phyloP scores from a whole-genome alignment of 805 yeast species.

The Phaffomyces opuntiae region DNA sequence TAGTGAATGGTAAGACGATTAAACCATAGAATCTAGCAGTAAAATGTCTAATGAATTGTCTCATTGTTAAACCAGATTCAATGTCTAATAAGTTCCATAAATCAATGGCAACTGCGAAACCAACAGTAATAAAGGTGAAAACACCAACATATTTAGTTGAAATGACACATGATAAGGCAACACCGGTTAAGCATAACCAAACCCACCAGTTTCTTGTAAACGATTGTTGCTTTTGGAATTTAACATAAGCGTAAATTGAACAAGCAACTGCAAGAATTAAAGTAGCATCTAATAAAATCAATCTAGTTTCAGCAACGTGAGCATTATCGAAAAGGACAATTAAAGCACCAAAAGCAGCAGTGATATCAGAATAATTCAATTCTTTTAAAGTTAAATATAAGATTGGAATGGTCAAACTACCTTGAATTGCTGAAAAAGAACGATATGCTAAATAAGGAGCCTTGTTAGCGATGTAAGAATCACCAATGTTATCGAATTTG shows the following conservation, averaged over 20 bases:
- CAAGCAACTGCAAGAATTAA: conserved; percentile 76
- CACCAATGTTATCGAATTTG: conserved; percentile 87
- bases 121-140: conserved; percentile 82
- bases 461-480: conserved; percentile 64
- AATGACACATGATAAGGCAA: conserved; percentile 82
- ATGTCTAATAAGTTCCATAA: conserved; percentile 83
- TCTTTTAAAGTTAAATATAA: conserved; percentile 83
- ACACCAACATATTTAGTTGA: conserved; percentile 96
- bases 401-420: conserved; percentile 75
- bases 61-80: conserved; percentile 53
- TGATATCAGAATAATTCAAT: conserved; percentile 68
- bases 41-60: conserved; percentile 60
- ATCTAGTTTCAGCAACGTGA: conserved; percentile 82
- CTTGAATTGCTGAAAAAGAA: conserved; percentile 70
- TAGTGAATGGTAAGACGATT: conserved; percentile 70
- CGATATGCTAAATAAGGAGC: conserved; percentile 87
- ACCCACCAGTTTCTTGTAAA: conserved; percentile 74
- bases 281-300: conserved; percentile 88
- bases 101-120: conserved; percentile 78
- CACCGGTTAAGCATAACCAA: conserved; percentile 83
- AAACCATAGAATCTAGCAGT: conserved; percentile 64
- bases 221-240: conserved; percentile 63
- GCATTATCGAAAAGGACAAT: conserved; percentile 85
- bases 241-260: conserved; percentile 70
- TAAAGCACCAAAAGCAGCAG: conserved; percentile 70